Evolutionary conservation across 2,329 filamentous ascomycete genomes (phyloP), one percentile per base, ranked within the genome.

Genomic region (Onygena corvina): DNA sequence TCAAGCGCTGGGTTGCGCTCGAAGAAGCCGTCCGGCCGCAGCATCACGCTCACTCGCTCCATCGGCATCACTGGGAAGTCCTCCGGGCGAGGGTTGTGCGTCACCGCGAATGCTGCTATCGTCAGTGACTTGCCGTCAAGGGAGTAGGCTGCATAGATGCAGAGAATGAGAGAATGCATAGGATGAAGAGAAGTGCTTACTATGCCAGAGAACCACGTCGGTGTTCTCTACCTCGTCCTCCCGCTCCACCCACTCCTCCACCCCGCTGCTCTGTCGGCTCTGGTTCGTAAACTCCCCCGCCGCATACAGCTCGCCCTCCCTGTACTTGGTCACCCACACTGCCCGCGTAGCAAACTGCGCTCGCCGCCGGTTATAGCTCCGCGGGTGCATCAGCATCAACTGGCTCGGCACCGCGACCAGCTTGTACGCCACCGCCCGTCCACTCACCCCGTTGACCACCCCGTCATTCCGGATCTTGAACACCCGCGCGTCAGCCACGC

Each of bases 61-160:
- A 73, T 74, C 0, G 80, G 80, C 80, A 84, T 83, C 34, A 83
- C 76, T 1, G 80, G 80, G 64, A 82, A 83, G 58, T 83, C 80
- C 58, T 83, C 80, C 20, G 77, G 70, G 4, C 79, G 68, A 0
- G 79, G 78, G 21, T 81, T 76, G 54, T 84, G 80, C 29, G 81
- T 83, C 21, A 81, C 74, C 14, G 80, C 71, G 49, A 71, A 71
- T 20, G 64, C 64, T 67, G 27, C 6, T n/a, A n/a, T 16, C 40
- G 54, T 53, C 57, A 16, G 27, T 29, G n/a, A n/a, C n/a, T n/a
- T n/a, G n/a, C n/a, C n/a, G n/a, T n/a, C n/a, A n/a, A n/a, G n/a
- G n/a, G n/a, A n/a, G n/a, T 47, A 18, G 20, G 34, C 25, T 27
- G 1, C 8, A 42, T 25, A 14, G 4, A 27, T 27, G n/a, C 9